Evolutionary conservation across 345 rosid genomes (phyloP).

Genomic region (Melaleuca quinquenervia): DNA sequence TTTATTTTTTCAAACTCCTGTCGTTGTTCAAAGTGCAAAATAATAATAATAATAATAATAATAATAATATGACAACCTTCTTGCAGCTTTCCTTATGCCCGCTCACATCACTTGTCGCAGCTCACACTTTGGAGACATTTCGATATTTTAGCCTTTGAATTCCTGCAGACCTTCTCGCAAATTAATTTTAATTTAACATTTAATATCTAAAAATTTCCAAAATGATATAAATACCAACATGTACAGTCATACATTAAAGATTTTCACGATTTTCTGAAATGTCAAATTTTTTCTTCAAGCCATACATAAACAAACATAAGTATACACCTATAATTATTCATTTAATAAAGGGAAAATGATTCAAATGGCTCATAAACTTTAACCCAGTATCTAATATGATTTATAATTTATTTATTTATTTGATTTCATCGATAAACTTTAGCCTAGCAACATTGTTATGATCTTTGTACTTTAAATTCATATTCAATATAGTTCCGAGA

Average conservation of each 20-base stretch:
- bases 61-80: not conserved
- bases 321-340: not conserved
- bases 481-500: too few species aligned
- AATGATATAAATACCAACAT: not conserved
- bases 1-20: not conserved
- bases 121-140: fast-evolving
- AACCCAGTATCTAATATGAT: too few species aligned
- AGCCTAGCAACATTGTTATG: too few species aligned
- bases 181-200: not conserved
- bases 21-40: too few species aligned
- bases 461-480: too few species aligned
- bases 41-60: too few species aligned
- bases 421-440: too few species aligned
- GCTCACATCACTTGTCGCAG: fast-evolving
- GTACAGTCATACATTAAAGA: not conserved
- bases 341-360: not conserved
- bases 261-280: not conserved
- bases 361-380: too few species aligned
- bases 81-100: not conserved
- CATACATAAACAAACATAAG: not conserved
- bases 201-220: not conserved
- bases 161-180: not conserved
- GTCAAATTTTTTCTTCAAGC: not conserved
- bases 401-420: too few species aligned
- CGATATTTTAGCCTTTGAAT: not conserved